Base-by-base conservation (phyloP, 1,284 basidiomycete genomes). In the Austroboletus novae-zelandiae region DNA sequence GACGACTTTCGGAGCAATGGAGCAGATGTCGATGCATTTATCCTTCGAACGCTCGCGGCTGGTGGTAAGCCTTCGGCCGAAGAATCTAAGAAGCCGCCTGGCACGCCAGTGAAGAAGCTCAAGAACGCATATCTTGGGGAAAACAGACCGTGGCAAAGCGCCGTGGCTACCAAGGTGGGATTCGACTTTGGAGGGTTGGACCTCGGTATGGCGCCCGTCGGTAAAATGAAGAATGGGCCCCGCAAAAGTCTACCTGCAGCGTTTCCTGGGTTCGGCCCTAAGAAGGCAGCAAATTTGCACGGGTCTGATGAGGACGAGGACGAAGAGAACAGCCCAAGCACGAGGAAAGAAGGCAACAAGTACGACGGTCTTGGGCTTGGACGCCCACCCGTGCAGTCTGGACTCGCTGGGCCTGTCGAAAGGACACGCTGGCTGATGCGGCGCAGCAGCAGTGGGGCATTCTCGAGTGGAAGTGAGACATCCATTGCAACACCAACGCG, bases 101-200 rank as follows among this genome's bases (percentile, higher is more conserved):
- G 84, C 0, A 91, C 89, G 3, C 89, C 89, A 0, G 85, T 89
- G 41, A 91, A 91, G 74, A 83, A 77, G 60, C 66, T 74, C 51
- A 84, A 84, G 68, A 82, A 79, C 17, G 74, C 77, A 32, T 76
- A 79, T 57, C 68, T 87, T 40, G 72, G 73, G 30, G 74, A 75
- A 39, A 78, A 79, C 42, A 74, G 87, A 10, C 86, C 84, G 5
- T 89, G 87, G 86, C 87, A 89, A 65, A 89, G 86, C 61, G 86
- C 87, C 3, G 76, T 89, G 13, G 76, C 86, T 8, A 67, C 74
- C 56, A 89, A 86, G 67, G 80, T 89, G 48, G 84, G 81, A 0
- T 74, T 81, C 49, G 74, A 77, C 44, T 80, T 83, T 54, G 63
- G 53, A 34, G 81, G 77, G n/a, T 65, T 72, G 46, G 74, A 73